Evolutionary conservation across 2,329 filamentous ascomycete species (phyloP), one percentile per base, ranked within the genome.

Genomic region (Dothiorella sarmentorum): DNA sequence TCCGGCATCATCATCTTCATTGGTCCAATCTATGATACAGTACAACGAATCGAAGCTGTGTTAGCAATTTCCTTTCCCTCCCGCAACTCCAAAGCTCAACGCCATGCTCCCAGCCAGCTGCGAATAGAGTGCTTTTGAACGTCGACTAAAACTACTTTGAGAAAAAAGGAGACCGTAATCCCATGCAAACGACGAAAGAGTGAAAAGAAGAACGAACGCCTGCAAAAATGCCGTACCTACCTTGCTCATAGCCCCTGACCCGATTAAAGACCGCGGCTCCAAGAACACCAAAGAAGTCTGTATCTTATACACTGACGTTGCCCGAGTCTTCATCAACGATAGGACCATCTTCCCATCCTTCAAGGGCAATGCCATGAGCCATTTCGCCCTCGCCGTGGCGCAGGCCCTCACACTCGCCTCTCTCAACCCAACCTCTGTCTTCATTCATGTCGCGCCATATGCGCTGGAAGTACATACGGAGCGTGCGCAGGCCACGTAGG

Each of bases 381-480:
- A 69, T 67, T 15, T 67, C 64, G 44, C 68, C 67, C 17, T 66
- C 62, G 27, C 68, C 63, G 9, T 65, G 61, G 44, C 63, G 60
- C 69, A 73, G 71, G 22, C 74, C 70, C 56, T 75, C 70, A 18
- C 74, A 72, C 56, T 77, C 73, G 29, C 75, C 74, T 29, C 75
- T 67, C 63, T 77, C 73, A 4, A 75, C 73, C 71, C 73, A 76
- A 24, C 75, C 73, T 24, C 65, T 65, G 49, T 74, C 58, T 29
- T 53, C 70, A 42, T 78, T 78, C 55, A 93, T 82, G 63, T 97
- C 92, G 65, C 84, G 84, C 77, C 94, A 87, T 56, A 99, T 97
- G 58, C 86, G 84, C 66, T 92, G 81, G 67, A 99, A 96, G 71
- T 97, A 97, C 69, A 85, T 83, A 59, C 85, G 83, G 64, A 99